These are phyloP conservation scores for Sugiyamaella paludigena DNA, from an alignment of 1,139 yeast genomes.

Conservation along the genomic window DNA sequence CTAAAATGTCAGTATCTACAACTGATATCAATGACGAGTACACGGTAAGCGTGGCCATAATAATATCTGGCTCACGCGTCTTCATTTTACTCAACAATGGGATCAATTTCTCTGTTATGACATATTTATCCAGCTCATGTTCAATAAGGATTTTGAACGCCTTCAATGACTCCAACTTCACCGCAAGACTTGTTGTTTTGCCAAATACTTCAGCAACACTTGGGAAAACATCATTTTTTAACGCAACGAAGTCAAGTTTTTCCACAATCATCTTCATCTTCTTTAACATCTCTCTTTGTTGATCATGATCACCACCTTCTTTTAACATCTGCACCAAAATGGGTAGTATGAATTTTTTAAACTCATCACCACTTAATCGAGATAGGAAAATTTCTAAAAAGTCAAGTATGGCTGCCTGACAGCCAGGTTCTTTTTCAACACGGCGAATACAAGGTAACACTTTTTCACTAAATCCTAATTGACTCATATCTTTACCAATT, in stretches of 20 bases:
- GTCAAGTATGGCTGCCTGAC: slow-evolving; percentile 54
- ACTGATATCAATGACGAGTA: slow-evolving; percentile 43
- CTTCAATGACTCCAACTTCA: slow-evolving; percentile 67
- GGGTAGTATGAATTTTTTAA: slow-evolving; percentile 41
- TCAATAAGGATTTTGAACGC: slow-evolving; percentile 61
- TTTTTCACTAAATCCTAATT: slow-evolving; percentile 72
- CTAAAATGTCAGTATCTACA: slow-evolving; percentile 45
- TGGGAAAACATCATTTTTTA: slow-evolving; percentile 74
- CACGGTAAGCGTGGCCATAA: slow-evolving; percentile 53
- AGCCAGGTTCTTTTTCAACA: slow-evolving; percentile 48
- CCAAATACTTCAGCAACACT: slow-evolving; percentile 68
- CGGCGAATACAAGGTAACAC: slow-evolving; percentile 53
- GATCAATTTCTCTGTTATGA: slow-evolving; percentile 70
- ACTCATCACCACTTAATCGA: slow-evolving; percentile 48
- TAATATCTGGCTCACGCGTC: slow-evolving; percentile 70
- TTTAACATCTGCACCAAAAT: slow-evolving; percentile 33
- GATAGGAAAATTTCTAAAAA: slow-evolving; percentile 53
- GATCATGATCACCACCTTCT: slow-evolving; percentile 39
- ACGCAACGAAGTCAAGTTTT: slow-evolving; percentile 64
- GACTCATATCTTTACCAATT: slow-evolving; percentile 68
- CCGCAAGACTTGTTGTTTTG: slow-evolving; percentile 76
- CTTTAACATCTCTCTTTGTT: slow-evolving; percentile 59
- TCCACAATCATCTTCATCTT: slow-evolving; percentile 47
- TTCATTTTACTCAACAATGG: slow-evolving; percentile 74
- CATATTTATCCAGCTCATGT: slow-evolving; percentile 63